These are phyloP conservation scores for Massarina eburnea DNA, from an alignment of 2,329 filamentous ascomycete species.

Conservation along the genomic window DNA sequence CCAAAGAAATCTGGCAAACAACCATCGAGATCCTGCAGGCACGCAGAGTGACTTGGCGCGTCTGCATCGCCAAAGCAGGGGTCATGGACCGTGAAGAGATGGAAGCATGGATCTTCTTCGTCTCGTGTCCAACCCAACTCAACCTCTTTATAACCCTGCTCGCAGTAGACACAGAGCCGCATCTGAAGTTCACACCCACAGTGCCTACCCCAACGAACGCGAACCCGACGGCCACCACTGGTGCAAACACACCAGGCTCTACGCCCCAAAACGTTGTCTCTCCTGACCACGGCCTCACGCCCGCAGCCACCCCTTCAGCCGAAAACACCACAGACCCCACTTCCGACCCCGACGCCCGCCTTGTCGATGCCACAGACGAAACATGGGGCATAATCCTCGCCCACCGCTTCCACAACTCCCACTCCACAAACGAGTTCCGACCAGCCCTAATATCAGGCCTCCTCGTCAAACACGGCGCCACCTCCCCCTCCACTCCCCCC, in stretches of 20 bases:
- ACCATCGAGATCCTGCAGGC: conserved; percentile 72
- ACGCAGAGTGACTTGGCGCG: conserved; percentile 73
- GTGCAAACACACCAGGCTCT: conserved; percentile 38
- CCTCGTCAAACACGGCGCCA: conserved; percentile 45
- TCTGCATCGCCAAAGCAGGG: conserved; percentile 73
- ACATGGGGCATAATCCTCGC: conserved; percentile 73
- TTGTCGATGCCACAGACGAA: conserved; percentile 73
- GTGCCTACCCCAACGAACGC: conserved; percentile 18
- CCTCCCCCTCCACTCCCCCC: conserved; percentile 12
- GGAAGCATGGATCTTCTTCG: conserved; percentile 45
- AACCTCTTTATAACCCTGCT: conserved; percentile 55
- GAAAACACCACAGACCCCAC: conserved; percentile 48
- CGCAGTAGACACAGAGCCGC: conserved; percentile 66
- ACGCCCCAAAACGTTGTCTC: conserved; percentile 39
- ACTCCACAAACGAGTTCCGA: conserved; percentile 36
- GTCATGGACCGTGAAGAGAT: conserved; percentile 68
- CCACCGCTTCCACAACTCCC: conserved; percentile 53
- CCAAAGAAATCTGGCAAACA: conserved; percentile 75
- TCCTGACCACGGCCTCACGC: conserved; percentile 54
- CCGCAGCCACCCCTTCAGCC: conserved; percentile 66
- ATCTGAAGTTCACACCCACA: conserved; percentile 62
- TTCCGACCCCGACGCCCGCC: conserved; percentile 64
- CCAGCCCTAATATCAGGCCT: conserved; percentile 46
- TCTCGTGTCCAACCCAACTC: conserved; percentile 39
- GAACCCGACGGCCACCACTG: conserved; percentile 15